Evolutionary conservation across 306 rosid genomes (phyloP), one percentile per base, ranked within the genome.

Genomic region (Cucurbita ficifolia): DNA sequence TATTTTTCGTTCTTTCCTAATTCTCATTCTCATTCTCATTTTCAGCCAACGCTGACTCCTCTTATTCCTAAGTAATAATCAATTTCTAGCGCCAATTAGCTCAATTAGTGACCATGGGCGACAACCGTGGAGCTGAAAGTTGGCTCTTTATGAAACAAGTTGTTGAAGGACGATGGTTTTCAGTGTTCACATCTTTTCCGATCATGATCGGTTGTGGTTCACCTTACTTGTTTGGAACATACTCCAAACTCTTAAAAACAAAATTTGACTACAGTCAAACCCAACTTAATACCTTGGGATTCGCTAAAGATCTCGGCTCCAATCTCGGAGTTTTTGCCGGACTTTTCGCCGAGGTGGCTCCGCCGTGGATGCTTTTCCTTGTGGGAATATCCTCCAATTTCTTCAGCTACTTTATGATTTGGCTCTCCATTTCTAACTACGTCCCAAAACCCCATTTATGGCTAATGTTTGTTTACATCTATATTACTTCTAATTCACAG

Each of bases 251-350:
- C 18, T 72, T 83, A n/a, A 83, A 83, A 58, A 29, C 84, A 14
- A 21, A 72, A 2, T 81, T 70, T 17, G 82, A 79, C 16, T 83
- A 78, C 54, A 79, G 71, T 74, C 83, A 79, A 61, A 35, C 79
- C 17, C 51, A 77, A 12, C 68, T 77, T n/a, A 79, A 70, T 22
- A 1, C 43, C 13, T 2, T 83, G 13, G 67, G 83, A 7, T 83
- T 83, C 50, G 77, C 76, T 75, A 83, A 83, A 49, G 83, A 83
- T 5, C 71, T 83, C 12, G 86, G 86, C 39, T 62, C 79, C 12
- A 79, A 83, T 17, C 70, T 83, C 8, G 86, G 77, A 0, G 59
- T 83, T 49, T 24, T 79, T 0, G 35, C 83, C 21, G 70, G 70
- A 3, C 70, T 63, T 63, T 46, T 63, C 0, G 70, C 49, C 9